A percentile compares a stretch with the other conserved stretches of the same genome.
Evolutionary conservation across 1,284 basidiomycete species (phyloP).

Genomic region (Pholiota adiposa): DNA sequence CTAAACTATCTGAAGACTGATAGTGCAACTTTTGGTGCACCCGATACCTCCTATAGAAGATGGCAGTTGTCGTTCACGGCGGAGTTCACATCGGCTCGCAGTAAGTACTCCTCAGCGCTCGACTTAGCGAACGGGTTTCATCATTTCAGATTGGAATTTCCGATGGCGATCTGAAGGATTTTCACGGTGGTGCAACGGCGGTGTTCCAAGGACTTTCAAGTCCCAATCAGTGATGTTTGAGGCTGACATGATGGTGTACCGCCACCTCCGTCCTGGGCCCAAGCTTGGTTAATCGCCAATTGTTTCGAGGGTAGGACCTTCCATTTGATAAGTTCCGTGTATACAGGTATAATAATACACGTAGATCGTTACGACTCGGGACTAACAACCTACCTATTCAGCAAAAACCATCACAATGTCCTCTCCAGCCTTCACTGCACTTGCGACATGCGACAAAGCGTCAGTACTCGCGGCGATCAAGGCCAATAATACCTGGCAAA

Average conservation of each 20-base stretch:
- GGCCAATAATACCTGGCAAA: not conserved
- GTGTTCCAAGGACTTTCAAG: not conserved
- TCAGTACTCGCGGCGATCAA: not conserved
- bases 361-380: not conserved
- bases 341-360: not conserved
- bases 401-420: not conserved
- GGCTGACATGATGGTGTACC: not conserved
- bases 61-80: no score
- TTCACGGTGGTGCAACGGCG: not conserved
- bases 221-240: not conserved
- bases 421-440: not conserved
- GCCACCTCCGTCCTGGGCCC: not conserved
- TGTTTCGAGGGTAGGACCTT: not conserved
- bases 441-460: not conserved
- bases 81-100: no score
- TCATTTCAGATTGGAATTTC: no score
- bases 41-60: no score
- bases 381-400: not conserved
- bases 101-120: no score
- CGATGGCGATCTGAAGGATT: no score
- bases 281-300: not conserved
- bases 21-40: no score
- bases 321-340: not conserved
- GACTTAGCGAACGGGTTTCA: no score
- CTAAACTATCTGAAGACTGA: no score